These are phyloP conservation scores for Aureobasidium melanogenum DNA, from an alignment of 2,329 filamentous ascomycete species.

Conservation along the genomic window DNA sequence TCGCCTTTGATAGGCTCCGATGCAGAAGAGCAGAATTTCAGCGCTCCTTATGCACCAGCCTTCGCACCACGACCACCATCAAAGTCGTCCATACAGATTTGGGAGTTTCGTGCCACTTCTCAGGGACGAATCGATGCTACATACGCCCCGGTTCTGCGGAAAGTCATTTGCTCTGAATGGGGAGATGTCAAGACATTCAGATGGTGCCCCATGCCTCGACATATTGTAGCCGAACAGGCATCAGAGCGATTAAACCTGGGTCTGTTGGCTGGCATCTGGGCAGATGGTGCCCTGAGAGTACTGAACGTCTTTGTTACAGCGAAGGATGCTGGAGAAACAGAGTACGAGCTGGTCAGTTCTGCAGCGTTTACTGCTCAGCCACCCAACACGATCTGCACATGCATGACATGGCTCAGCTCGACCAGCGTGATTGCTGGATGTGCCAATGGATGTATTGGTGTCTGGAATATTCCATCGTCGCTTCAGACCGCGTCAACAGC, in stretches of 20 bases:
- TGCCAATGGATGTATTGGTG: constrained; percentile 47
- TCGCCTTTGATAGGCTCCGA: constrained; percentile 25
- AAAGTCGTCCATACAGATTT: constrained; percentile 48
- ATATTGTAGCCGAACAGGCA: constrained; percentile 23
- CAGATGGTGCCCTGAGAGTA: constrained; percentile 49
- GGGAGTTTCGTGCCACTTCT: constrained; percentile 40
- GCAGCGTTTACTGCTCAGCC: constrained; percentile 44
- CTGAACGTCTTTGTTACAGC: constrained; percentile 38
- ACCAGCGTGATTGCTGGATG: constrained; percentile 47
- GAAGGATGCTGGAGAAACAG: constrained; percentile 13
- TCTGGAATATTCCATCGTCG: constrained; percentile 40
- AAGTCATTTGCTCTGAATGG: constrained; percentile 49
- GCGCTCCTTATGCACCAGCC: constrained; percentile 33
- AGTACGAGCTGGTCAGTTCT: constrained; percentile 34
- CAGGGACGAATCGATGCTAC: constrained; percentile 35
- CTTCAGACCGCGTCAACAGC: constrained; percentile 27
- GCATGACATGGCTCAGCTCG: constrained; percentile 48
- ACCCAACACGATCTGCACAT: constrained; percentile 47
- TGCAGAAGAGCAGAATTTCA: constrained; percentile 25
- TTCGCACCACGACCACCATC: constrained; percentile 42
- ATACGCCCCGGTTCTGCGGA: constrained; percentile 35
- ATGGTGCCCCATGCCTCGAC: constrained; percentile 46
- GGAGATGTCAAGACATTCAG: constrained; percentile 46
- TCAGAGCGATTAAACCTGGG: constrained; percentile 34
- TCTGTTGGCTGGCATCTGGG: constrained; percentile 48